Conservation (phyloP, 768 basidiomycete species). For the Tylopilus plumbeoviolaceoides region DNA sequence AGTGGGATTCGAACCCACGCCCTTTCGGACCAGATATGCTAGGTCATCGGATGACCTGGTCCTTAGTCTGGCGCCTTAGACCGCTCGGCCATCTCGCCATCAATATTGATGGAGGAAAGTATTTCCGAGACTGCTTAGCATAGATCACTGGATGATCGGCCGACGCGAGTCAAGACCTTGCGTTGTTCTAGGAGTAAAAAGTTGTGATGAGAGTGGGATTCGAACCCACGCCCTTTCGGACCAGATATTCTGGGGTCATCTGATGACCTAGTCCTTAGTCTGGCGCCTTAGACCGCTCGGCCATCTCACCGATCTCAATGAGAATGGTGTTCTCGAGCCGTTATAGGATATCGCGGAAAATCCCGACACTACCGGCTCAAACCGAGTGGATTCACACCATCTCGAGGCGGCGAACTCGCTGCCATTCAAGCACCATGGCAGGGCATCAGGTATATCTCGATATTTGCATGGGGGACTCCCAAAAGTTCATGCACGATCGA, state of each 20-base stretch:
- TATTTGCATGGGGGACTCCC: slow-evolving; percentile 39
- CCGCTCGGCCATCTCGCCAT: slow-evolving; percentile 51
- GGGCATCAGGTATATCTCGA: slow-evolving; percentile 34
- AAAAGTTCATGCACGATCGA: slow-evolving; percentile 21
- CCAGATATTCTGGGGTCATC: slow-evolving; percentile 30
- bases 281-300: slow-evolving; percentile 63
- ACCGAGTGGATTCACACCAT: not conserved
- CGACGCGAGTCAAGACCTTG: too few species aligned
- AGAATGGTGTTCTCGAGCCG: too few species aligned
- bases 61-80: slow-evolving; percentile 64
- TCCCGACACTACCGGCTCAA: not conserved
- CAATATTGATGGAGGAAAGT: too few species aligned
- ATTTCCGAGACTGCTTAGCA: too few species aligned
- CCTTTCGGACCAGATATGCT: slow-evolving; percentile 35
- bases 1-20: slow-evolving; percentile 43
- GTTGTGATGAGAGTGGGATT: slow-evolving; percentile 36
- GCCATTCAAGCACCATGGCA: slow-evolving; percentile 2
- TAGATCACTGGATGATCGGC: too few species aligned
- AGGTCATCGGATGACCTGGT: slow-evolving; percentile 30
- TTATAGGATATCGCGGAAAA: too few species aligned
- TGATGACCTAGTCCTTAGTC: slow-evolving; percentile 45
- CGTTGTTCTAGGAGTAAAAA: not conserved
- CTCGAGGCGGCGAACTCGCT: not conserved
- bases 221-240: slow-evolving; percentile 41
- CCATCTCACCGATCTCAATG: slow-evolving; percentile 36